phyloP scores from a whole-genome alignment of 768 basidiomycete species.

The Jaapia argillacea region DNA sequence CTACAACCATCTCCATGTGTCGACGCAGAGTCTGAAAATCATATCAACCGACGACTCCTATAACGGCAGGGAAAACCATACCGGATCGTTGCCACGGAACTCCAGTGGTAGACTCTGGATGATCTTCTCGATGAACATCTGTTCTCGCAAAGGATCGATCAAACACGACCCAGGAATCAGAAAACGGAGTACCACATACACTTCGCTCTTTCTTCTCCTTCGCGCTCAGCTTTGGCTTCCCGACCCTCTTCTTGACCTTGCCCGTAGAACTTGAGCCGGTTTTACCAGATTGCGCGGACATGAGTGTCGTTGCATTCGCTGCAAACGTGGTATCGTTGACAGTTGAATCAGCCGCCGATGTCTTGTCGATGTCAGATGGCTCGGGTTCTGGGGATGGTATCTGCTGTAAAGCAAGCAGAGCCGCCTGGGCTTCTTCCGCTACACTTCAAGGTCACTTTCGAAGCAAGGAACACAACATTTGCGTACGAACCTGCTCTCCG shows the following conservation, averaged over 20 bases:
- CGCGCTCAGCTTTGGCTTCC: conserved; percentile 57
- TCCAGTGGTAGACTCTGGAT: conserved; percentile 77
- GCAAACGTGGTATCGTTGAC: conserved; percentile 17
- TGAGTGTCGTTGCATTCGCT: conserved; percentile 30
- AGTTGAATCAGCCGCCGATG: conserved; percentile 23
- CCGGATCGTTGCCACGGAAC: conserved; percentile 83
- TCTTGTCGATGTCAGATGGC: conserved; percentile 15
- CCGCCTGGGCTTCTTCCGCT: conserved; percentile 57
- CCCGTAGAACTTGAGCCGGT: conserved; percentile 26
- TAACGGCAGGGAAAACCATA: conserved; percentile 24
- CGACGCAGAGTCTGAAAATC: conserved; percentile 51
- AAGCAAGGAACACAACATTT: not conserved
- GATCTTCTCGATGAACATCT: conserved; percentile 59
- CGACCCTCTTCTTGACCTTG: conserved; percentile 37
- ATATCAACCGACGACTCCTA: conserved; percentile 1
- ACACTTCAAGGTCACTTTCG: not conserved
- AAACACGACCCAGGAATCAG: not conserved
- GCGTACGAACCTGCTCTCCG: conserved; percentile 44
- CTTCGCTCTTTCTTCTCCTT: conserved; percentile 81
- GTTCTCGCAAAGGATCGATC: conserved; percentile 13
- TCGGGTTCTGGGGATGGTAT: conserved; percentile 17
- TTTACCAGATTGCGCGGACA: conserved; percentile 22
- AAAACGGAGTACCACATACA: conserved; percentile 27
- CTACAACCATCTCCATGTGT: conserved; percentile 75
- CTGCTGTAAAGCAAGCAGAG: conserved; percentile 20